Conservation (phyloP, 805 yeast genomes). For the Kluyveromyces wickerhamii region DNA sequence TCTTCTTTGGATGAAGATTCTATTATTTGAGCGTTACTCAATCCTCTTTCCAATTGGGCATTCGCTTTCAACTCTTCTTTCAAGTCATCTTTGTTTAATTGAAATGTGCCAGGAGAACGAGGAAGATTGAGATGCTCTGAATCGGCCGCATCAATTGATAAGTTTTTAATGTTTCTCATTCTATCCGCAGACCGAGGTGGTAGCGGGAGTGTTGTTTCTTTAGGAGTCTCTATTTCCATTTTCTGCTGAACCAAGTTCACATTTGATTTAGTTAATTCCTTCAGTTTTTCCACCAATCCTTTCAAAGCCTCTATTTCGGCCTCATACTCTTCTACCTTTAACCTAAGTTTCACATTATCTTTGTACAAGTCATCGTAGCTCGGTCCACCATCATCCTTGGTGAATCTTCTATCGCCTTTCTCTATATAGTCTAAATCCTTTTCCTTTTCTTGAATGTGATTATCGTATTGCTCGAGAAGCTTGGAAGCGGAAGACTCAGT, state of each 20-base stretch:
- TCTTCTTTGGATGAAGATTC: not conserved
- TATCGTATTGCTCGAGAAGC: conserved; percentile 24
- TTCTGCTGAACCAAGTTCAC: conserved; percentile 8
- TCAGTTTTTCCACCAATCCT: conserved; percentile 12
- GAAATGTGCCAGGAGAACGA: conserved; percentile 2
- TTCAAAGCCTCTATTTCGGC: conserved; percentile 18
- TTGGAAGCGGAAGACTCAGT: conserved; percentile 16
- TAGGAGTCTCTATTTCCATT: conserved; percentile 7
- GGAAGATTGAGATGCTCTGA: conserved; percentile 1
- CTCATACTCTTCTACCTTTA: conserved; percentile 21
- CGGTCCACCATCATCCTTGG: conserved; percentile 6
- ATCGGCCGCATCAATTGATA: conserved; percentile 5
- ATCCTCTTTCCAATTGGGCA: not conserved
- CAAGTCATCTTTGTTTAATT: conserved; percentile 1
- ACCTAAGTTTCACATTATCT: conserved; percentile 24
- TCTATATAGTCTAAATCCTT: conserved; percentile 24
- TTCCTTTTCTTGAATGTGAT: conserved; percentile 23
- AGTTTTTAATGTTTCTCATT: conserved; percentile 16
- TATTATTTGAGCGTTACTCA: not conserved
- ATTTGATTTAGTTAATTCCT: conserved; percentile 8
- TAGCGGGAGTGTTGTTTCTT: conserved; percentile 12
- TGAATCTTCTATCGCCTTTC: conserved; percentile 10
- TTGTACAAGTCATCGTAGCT: conserved; percentile 26
- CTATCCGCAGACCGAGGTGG: conserved; percentile 38
- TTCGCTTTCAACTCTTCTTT: conserved; percentile 1